phyloP scores from a whole-genome alignment of 208 protist species.

The Trypanosoma lewisi region DNA sequence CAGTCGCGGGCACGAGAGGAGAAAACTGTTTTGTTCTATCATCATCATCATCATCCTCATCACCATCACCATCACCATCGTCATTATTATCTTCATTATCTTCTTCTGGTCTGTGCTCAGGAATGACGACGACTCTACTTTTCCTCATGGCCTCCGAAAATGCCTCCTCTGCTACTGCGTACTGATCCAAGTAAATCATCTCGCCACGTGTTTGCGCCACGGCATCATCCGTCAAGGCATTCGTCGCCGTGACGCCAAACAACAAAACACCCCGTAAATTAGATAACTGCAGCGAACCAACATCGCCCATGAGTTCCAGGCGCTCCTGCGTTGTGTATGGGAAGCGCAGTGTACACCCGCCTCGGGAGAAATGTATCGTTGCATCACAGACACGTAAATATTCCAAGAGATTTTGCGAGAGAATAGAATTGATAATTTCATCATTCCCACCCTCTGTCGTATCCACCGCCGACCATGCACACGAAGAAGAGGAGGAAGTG shows the following conservation, averaged over 20 bases:
- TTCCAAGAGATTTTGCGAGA: slow-evolving; percentile 16
- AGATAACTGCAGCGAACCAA: slow-evolving; percentile 53
- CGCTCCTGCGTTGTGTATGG: slow-evolving; percentile 72
- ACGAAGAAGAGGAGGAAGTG: too few species aligned
- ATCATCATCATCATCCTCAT: too few species aligned
- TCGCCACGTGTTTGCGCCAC: slow-evolving; percentile 29
- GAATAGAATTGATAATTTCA: background rate
- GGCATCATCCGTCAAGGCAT: slow-evolving; percentile 59
- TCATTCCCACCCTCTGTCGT: too few species aligned
- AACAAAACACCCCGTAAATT: slow-evolving; percentile 44
- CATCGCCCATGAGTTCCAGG: slow-evolving; percentile 44
- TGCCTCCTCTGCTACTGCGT: slow-evolving; percentile 37
- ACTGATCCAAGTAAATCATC: slow-evolving; percentile 50
- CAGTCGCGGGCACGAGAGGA: too few species aligned
- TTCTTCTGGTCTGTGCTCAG: background rate
- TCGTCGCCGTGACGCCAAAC: slow-evolving; percentile 58
- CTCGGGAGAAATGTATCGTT: slow-evolving; percentile 4
- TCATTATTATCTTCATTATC: background rate
- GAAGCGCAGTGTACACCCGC: slow-evolving; percentile 39
- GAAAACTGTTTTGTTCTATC: too few species aligned
- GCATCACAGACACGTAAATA: slow-evolving; percentile 19
- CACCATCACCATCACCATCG: too few species aligned
- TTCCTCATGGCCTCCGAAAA: slow-evolving; percentile 31
- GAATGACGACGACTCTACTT: background rate
- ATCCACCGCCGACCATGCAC: too few species aligned